Evolutionary conservation across 1,284 basidiomycete genomes (phyloP), one percentile per base, ranked within the genome.

Genomic region (Quambalaria eucalypti): DNA sequence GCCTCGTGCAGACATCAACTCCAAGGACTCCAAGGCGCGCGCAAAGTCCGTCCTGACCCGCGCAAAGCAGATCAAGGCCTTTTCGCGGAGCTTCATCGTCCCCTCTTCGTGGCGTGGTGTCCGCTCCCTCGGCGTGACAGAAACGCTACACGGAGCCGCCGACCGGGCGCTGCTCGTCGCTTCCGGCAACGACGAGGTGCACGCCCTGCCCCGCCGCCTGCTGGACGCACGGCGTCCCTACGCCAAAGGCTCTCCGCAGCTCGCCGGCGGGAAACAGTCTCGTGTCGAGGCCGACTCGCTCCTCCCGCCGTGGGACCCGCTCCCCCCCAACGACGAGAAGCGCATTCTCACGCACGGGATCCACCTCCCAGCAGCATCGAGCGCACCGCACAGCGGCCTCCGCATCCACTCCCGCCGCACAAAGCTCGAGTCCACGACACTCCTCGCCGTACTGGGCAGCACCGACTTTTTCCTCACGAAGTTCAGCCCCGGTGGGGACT

Each of bases 131-230:
- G 77, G 83, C 0, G 82, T 85, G 12, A 93, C 91, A 0, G 82
- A 1, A 7, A 74, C 72, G 49, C 88, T 86, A 74, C 88, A 85
- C 62, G 93, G 93, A 1, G 90, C 97, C 55, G 83, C 88, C 0
- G 82, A 82, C 48, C 91, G 89, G 74, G 88, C 93, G 66, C 78
- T 97, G 28, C 82, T 97, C 90, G 87, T 92, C 52, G 85, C 90
- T 12, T 92, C 84, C 55, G 80, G 81, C 48, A 84, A 83, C 56
- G 80, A 85, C 58, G 86, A 88, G 68, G 80, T 98, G 26, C 82
- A 87, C 31, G 81, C 84, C 0, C 80, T 96, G 59, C 85, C 88
- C 1, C 82, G 85, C 29, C 80, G 85, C 12, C 67, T 90, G 23
- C 79, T 98, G 36, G 86, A 97, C 69, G 90, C 92, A 0, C 83